Evolutionary conservation across 2,329 filamentous ascomycete genomes (phyloP).

Genomic region (Cercospora beticola): DNA sequence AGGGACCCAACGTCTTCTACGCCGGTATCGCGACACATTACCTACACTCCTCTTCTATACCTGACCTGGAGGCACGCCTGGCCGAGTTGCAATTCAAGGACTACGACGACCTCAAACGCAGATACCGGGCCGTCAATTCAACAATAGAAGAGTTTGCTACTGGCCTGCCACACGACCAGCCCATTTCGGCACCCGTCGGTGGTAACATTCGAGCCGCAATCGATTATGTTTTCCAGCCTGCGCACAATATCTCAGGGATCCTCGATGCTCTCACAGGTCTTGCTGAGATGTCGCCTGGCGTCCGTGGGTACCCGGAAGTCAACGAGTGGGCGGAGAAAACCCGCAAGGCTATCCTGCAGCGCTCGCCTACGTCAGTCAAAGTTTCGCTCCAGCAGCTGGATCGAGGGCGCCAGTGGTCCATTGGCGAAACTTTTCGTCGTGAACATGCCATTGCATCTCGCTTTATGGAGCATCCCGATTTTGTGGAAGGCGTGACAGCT

Average conservation of each 20-base stretch:
- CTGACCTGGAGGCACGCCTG: constrained; percentile 77
- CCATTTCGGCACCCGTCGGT: constrained; percentile 39
- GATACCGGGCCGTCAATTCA: constrained; percentile 72
- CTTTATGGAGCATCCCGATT: constrained; percentile 92
- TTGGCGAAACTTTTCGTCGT: constrained; percentile 77
- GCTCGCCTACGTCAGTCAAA: constrained; percentile 83
- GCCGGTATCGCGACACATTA: constrained; percentile 94
- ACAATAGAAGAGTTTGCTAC: constrained; percentile 92
- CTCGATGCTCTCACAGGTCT: constrained; percentile 60
- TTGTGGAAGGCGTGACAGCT: constrained; percentile 85
- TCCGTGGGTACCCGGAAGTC: constrained; percentile 45
- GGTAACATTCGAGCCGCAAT: constrained; percentile 76
- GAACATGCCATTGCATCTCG: constrained; percentile 80
- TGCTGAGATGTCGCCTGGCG: constrained; percentile 43
- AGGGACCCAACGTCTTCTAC: constrained; percentile 83
- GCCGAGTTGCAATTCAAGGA: constrained; percentile 89
- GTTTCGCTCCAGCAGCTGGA: constrained; percentile 84
- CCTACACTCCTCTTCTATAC: constrained; percentile 83
- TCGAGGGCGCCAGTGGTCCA: constrained; percentile 71
- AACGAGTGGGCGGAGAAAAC: constrained; percentile 78
- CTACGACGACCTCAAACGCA: constrained; percentile 61
- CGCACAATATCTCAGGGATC: constrained; percentile 65
- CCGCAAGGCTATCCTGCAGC: constrained; percentile 68
- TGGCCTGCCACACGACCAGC: constrained; percentile 72
- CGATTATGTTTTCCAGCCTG: constrained; percentile 60